These are phyloP conservation scores for Sphenostylis stenocarpa DNA, from an alignment of 306 rosid genomes.

Conservation along the genomic window DNA sequence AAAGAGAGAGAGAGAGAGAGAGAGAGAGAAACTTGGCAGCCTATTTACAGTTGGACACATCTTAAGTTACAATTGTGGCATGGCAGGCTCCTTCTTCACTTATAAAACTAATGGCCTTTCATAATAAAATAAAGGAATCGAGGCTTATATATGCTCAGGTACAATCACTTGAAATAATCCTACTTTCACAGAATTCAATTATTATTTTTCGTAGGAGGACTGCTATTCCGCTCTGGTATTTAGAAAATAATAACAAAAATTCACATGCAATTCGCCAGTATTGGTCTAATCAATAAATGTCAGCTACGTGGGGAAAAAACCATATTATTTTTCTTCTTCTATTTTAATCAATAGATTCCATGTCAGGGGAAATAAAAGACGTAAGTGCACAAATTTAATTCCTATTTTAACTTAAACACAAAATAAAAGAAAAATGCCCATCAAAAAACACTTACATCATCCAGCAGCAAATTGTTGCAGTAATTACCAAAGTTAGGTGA, in stretches of 20 bases:
- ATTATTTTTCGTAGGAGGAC: neutral
- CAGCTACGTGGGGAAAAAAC: neutral
- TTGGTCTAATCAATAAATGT: neutral
- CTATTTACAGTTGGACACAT: neutral
- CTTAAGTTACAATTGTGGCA: slow-evolving; percentile 8
- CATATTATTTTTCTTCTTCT: neutral
- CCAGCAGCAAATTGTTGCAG: slow-evolving; percentile 94
- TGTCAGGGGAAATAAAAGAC: neutral
- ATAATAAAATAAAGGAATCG: neutral
- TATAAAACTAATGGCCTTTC: neutral
- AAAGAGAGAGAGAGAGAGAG: no score
- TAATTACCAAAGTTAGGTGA: slow-evolving; percentile 80
- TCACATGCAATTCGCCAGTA: neutral
- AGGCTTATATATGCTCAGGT: neutral
- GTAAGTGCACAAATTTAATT: slow-evolving; percentile 3
- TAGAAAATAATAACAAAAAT: neutral
- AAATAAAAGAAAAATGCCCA: slow-evolving; percentile 14
- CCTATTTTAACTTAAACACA: neutral
- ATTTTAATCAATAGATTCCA: neutral
- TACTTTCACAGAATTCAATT: neutral
- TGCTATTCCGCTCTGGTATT: neutral
- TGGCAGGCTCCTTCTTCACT: neutral
- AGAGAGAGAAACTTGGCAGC: slow-evolving; percentile 3
- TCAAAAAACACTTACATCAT: slow-evolving; percentile 71
- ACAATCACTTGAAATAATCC: neutral